These are phyloP conservation scores for Termitomyces sp. DNA, from an alignment of 768 basidiomycete species.

Conservation along the genomic window DNA sequence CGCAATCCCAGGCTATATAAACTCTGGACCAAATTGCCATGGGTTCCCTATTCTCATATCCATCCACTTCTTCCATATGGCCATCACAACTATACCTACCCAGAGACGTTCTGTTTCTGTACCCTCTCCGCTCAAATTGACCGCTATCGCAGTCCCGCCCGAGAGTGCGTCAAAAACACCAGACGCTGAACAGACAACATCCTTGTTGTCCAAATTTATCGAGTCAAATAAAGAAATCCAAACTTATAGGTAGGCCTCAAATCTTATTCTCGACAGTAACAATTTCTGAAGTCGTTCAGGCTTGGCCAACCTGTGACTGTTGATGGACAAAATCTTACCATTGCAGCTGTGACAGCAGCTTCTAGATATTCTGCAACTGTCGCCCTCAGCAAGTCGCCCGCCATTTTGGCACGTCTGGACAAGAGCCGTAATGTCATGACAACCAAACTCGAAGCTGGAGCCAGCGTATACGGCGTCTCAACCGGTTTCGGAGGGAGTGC, in stretches of 20 bases:
- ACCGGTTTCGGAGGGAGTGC: slow-evolving; percentile 88
- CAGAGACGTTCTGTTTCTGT: slow-evolving; percentile 24
- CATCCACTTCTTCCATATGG: slow-evolving; percentile 17
- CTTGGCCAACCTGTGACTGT: slow-evolving; percentile 60
- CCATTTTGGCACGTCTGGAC: slow-evolving; percentile 49
- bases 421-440: slow-evolving; percentile 62
- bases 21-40: slow-evolving; percentile 2
- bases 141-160: slow-evolving; percentile 16
- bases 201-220: slow-evolving; percentile 55
- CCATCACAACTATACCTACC: slow-evolving; percentile 13
- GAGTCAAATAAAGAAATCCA: slow-evolving; percentile 61
- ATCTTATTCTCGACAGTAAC: neutral
- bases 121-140: slow-evolving; percentile 17
- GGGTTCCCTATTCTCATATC: neutral
- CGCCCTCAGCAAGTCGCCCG: slow-evolving; percentile 44
- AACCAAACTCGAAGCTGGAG: slow-evolving; percentile 61
- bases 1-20: slow-evolving; percentile 7
- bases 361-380: slow-evolving; percentile 60
- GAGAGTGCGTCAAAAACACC: slow-evolving; percentile 16
- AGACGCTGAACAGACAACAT: slow-evolving; percentile 17
- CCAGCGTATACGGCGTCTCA: slow-evolving; percentile 81
- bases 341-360: slow-evolving; percentile 74
- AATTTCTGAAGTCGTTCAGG: slow-evolving; percentile 31
- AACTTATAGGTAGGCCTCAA: slow-evolving; percentile 49
- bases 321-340: slow-evolving; percentile 68